Conservation (phyloP, 2,329 filamentous ascomycete genomes). For the Microdochium trichocladiopsis region DNA sequence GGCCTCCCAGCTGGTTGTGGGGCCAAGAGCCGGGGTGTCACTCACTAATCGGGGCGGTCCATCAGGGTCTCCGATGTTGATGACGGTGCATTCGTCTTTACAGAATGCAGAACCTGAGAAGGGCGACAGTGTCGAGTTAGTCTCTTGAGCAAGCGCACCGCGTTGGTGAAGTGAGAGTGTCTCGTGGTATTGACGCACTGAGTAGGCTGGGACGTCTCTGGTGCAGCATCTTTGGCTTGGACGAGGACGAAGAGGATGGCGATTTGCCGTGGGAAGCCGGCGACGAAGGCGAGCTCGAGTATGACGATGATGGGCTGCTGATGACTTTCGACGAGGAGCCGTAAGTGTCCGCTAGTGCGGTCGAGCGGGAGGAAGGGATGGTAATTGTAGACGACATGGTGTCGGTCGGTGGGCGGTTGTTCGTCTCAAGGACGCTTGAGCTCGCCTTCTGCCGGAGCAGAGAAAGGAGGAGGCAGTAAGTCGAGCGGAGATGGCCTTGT, state of each 20-base stretch:
- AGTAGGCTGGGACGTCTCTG: slow-evolving; percentile 54
- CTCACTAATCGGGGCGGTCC: slow-evolving; percentile 66
- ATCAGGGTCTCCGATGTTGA: slow-evolving; percentile 70
- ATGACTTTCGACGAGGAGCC: slow-evolving; percentile 35
- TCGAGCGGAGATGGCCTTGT: not conserved
- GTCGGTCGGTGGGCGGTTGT: not conserved
- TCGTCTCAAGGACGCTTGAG: not conserved
- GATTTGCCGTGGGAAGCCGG: slow-evolving; percentile 26
- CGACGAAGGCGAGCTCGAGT: slow-evolving; percentile 48
- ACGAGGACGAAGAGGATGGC: slow-evolving; percentile 30
- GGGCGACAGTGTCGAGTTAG: slow-evolving; percentile 16
- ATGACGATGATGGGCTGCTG: slow-evolving; percentile 46
- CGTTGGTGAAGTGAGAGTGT: slow-evolving; percentile 3
- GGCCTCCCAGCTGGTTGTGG: not conserved
- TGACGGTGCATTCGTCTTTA: slow-evolving; percentile 71
- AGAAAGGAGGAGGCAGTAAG: not conserved
- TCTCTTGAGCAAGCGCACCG: slow-evolving; percentile 8
- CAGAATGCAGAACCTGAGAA: slow-evolving; percentile 61
- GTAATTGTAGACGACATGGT: slow-evolving; percentile 63
- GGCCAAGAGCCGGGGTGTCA: slow-evolving; percentile 2
- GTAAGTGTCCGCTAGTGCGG: slow-evolving; percentile 26
- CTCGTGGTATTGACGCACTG: slow-evolving; percentile 35
- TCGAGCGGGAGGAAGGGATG: slow-evolving; percentile 47
- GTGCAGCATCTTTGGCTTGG: slow-evolving; percentile 38
- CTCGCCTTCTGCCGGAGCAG: not conserved